Evolutionary conservation across 78 protist genomes (phyloP), one percentile per base, ranked within the genome.

Genomic region (Diacronema lutheri): DNA sequence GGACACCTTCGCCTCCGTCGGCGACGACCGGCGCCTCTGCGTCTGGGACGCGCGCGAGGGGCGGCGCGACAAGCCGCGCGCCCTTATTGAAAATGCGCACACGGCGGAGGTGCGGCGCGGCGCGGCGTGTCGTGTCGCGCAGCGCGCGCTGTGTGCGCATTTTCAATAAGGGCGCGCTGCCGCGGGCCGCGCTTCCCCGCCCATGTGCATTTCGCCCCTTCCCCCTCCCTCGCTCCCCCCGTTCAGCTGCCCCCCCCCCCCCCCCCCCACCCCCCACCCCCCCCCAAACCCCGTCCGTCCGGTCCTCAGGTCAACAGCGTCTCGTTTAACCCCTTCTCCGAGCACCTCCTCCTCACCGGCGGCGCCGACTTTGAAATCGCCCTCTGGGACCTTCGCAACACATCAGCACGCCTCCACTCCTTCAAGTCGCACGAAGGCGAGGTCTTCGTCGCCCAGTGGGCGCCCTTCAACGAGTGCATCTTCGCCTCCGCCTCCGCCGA

Each of bases 391-490:
- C 1, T 29, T 20, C 85, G 85, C 46, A 66, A 80, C 85, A 0
- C 19, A 9, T 2, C 26, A 11, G 5, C 57, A 37, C 80, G 86
- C 83, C 85, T 97, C 50, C 96, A 95, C 92, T 31, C 89, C 5
- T 44, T 89, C 56, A 86, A 85, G 40, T 73, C 85, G 4, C 97
- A 95, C 86, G 68, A 64, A 4, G 86, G 65, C 50, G 86, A 83
- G 44, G 76, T 87, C 40, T 37, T 82, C 71, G 80, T 64, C 56
- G 85, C 64, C n/a, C 40, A 3, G 44, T 96, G 95, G 93, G 77
- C 96, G 31, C 97, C 98, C n/a, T 84, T 66, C 84, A 31, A 86
- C 58, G 99, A 97, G 89, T 83, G 95, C 5, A 88, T 96, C 38
- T 56, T 97, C 35, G 97, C 95, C 7, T 81, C 93, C 1, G 57